Percentiles rank a stretch among this genome's conserved stretches.
Conservation (phyloP, 2,329 filamentous ascomycete species). For the Ambrosiella cleistominuta region DNA sequence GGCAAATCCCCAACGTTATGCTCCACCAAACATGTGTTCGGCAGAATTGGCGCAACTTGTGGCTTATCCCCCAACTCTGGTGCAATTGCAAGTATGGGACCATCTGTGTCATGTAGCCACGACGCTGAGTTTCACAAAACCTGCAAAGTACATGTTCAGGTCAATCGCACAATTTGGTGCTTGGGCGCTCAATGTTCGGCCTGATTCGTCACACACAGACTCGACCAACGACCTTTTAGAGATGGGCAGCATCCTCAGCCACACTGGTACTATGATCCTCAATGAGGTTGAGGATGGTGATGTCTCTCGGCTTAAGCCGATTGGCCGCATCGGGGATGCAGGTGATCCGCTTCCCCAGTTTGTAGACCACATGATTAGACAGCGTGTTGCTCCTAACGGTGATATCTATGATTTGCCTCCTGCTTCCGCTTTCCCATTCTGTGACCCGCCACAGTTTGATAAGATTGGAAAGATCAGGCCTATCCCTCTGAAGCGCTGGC, state of each 20-base stretch:
- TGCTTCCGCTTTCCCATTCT: constrained; percentile 47
- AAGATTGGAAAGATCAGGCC: constrained; percentile 67
- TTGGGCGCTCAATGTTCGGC: constrained; percentile 69
- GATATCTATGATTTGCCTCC: constrained; percentile 50
- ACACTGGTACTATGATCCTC: constrained; percentile 15
- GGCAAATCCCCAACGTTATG: constrained; percentile 63
- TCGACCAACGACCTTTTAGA: constrained; percentile 23
- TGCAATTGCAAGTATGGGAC: constrained; percentile 92
- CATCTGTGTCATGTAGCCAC: constrained; percentile 84
- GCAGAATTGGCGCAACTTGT: constrained; percentile 40
- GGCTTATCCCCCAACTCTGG: constrained; percentile 67
- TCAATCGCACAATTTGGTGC: constrained; percentile 85
- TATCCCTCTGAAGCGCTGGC: constrained; percentile 67
- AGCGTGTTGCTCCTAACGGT: constrained; percentile 66
- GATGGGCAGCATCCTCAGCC: constrained; percentile 12
- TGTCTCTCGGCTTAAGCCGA: constrained; percentile 17
- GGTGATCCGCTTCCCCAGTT: constrained; percentile 72
- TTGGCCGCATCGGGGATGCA: constrained; percentile 50
- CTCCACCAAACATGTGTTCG: constrained; percentile 45
- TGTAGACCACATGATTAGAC: constrained; percentile 75
- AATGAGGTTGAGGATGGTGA: constrained; percentile 15
- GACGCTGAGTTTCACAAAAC: constrained; percentile 87
- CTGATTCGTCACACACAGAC: constrained; percentile 48
- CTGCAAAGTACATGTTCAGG: constrained; percentile 90
- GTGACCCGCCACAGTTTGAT: constrained; percentile 22